Evolutionary conservation across 148 eudicot genomes (phyloP), one percentile per base, ranked within the genome.

Genomic region (Euryodendron excelsum): DNA sequence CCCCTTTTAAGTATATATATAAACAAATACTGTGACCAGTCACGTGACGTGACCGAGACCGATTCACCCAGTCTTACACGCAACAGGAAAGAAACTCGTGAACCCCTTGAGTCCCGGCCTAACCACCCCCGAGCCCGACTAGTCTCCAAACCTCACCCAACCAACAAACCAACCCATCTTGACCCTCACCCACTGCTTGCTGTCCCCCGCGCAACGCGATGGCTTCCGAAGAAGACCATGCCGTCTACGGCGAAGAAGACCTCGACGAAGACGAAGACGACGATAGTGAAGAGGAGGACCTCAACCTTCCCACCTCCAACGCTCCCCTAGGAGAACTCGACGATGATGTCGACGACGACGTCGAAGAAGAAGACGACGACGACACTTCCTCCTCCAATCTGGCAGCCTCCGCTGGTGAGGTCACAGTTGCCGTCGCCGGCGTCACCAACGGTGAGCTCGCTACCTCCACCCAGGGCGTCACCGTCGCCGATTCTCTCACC

Each of bases 251-350:
- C 74, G 86, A 82, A 63, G 89, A 89, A 79, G 91, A 87, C 50
- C 78, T 77, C 75, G 89, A 88, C 62, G 89, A 87, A 7, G 90
- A 91, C 47, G 86, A 83, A 37, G 92, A 88, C 20, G 82, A 80
- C 39, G 81, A 75, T n/a, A 87, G 77, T 63, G 84, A 63, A 17
- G 82, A 53, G n/a, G n/a, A n/a, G 21, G 70, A 64, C 34, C 74
- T 70, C 53, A 27, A 36, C 58, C 74, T 70, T 33, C 20, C 30
- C 33, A 0, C 50, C 18, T 17, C 53, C 55, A 48, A 7, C 52
- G 52, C 48, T 21, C 48, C 47, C 75, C 39, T 1, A 63, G 48
- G 73, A 0, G 82, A 79, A 8, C 31, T n/a, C 63, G 77, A 41
- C 14, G 85, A 73, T 28, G 83, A 70, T 17, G 81, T 41, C 50